phyloP scores from a whole-genome alignment of 1,284 basidiomycete genomes.

The Cutaneotrichosporon sp. region DNA sequence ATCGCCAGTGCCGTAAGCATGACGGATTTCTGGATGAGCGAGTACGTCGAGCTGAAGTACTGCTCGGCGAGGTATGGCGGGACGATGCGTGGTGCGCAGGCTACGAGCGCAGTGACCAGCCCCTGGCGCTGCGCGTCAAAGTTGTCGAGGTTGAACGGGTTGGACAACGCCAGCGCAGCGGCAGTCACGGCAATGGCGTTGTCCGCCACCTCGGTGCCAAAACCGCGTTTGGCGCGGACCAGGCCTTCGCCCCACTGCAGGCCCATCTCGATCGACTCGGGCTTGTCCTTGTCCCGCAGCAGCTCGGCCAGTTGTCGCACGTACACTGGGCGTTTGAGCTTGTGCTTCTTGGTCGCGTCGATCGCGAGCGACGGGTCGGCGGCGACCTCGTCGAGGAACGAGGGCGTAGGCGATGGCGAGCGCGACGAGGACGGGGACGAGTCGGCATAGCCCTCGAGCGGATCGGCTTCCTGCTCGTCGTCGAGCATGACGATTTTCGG shows the following conservation, averaged over 20 bases:
- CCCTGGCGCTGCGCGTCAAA: slow-evolving; percentile 75
- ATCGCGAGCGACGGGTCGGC: slow-evolving; percentile 66
- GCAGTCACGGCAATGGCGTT: slow-evolving; percentile 78
- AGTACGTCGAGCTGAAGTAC: slow-evolving; percentile 88
- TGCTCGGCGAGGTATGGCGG: slow-evolving; percentile 86
- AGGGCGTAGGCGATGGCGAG: slow-evolving; percentile 69
- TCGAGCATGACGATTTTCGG: slow-evolving; percentile 36
- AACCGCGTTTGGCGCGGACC: slow-evolving; percentile 70
- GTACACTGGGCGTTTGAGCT: slow-evolving; percentile 70
- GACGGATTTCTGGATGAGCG: slow-evolving; percentile 70
- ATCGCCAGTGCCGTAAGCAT: slow-evolving; percentile 81
- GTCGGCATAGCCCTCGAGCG: slow-evolving; percentile 66
- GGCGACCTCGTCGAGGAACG: slow-evolving; percentile 74
- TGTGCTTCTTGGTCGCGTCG: slow-evolving; percentile 52
- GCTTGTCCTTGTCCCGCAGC: slow-evolving; percentile 64
- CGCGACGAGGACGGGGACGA: slow-evolving; percentile 63
- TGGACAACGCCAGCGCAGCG: slow-evolving; percentile 66
- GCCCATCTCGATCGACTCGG: slow-evolving; percentile 69
- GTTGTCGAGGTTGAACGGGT: slow-evolving; percentile 72
- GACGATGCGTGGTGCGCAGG: slow-evolving; percentile 67
- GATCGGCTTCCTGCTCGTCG: slow-evolving; percentile 62
- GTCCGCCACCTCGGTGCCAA: slow-evolving; percentile 70
- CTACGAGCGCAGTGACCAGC: slow-evolving; percentile 70
- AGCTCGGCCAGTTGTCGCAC: slow-evolving; percentile 70
- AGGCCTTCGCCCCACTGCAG: slow-evolving; percentile 71